A percentile compares a stretch with the other conserved stretches of the same genome.
Evolutionary conservation across 75 land plant species (phyloP).

Genomic region (Pinus albicaulis): DNA sequence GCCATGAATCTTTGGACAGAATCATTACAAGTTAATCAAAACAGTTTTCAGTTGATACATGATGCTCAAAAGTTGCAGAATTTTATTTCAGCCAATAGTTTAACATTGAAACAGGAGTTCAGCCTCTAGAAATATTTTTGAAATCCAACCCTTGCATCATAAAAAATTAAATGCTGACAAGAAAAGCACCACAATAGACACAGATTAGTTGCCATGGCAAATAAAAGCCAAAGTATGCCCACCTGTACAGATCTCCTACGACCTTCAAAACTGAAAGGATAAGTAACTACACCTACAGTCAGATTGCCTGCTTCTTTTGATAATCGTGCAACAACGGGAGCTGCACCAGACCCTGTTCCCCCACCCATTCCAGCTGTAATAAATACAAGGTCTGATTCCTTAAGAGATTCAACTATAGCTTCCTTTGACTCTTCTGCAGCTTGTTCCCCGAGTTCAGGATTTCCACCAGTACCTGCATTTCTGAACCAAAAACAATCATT

Average conservation of each 20-base stretch:
- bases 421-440: conserved; percentile 92
- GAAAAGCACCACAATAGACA: not conserved
- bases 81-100: not conserved
- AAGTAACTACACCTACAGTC: conserved; percentile 96
- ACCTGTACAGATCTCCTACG: conserved; percentile 94
- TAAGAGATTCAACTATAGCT: conserved; percentile 69
- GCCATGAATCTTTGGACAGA: not conserved
- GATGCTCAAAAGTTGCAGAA: not conserved
- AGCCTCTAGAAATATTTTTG: too few relatives aligned
- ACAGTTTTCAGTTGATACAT: not conserved
- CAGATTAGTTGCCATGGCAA: not conserved
- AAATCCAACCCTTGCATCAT: too few relatives aligned
- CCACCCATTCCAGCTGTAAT: conserved; percentile 99
- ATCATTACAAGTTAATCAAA: not conserved
- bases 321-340: conserved; percentile 94
- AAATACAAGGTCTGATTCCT: conserved; percentile 89
- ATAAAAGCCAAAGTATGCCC: conserved; percentile 1
- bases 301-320: conserved; percentile 86
- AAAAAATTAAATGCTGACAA: too few relatives aligned
- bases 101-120: too few relatives aligned
- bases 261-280: conserved; percentile 98
- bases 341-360: conserved; percentile 99
- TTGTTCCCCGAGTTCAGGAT: conserved; percentile 84
- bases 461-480: conserved; percentile 84
- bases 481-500: not conserved